These are phyloP conservation scores for Obba rivulosa DNA, from an alignment of 768 basidiomycete species.

Conservation along the genomic window DNA sequence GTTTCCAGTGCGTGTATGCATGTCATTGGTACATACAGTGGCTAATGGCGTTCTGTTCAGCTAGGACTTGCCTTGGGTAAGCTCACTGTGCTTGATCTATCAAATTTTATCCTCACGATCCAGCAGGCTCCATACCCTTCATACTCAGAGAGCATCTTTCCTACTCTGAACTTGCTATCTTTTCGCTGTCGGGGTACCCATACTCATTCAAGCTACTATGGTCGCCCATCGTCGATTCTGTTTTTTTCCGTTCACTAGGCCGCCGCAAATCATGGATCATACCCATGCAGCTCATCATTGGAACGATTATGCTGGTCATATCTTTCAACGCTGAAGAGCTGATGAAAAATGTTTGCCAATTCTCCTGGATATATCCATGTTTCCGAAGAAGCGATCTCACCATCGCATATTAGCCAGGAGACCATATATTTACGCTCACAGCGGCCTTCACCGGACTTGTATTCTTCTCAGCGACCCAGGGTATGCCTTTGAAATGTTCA, in stretches of 20 bases:
- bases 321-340: constrained; percentile 70
- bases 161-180: constrained; percentile 93
- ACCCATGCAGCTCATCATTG: constrained; percentile 92
- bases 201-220: constrained; percentile 96
- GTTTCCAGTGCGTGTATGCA: constrained; percentile 21
- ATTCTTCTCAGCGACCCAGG: constrained; percentile 95
- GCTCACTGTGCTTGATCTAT: constrained; percentile 8
- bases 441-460: constrained; percentile 85
- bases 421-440: constrained; percentile 76
- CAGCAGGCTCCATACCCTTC: constrained; percentile 89
- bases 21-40: background rate
- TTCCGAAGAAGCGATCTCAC: constrained; percentile 5
- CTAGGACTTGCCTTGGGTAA: constrained; percentile 84
- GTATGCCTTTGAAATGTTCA: constrained; percentile 33
- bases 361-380: constrained; percentile 3
- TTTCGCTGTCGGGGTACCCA: constrained; percentile 88
- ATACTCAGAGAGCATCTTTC: constrained; percentile 92
- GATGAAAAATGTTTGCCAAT: constrained; percentile 62
- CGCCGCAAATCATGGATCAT: constrained; percentile 98
- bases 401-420: constrained; percentile 53
- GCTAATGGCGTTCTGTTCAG: constrained; percentile 29
- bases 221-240: constrained; percentile 95
- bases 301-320: constrained; percentile 74
- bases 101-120: constrained; percentile 3
- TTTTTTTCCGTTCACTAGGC: constrained; percentile 78